phyloP scores from a whole-genome alignment of 106 monocot genomes.

The Dendrobium nobile region DNA sequence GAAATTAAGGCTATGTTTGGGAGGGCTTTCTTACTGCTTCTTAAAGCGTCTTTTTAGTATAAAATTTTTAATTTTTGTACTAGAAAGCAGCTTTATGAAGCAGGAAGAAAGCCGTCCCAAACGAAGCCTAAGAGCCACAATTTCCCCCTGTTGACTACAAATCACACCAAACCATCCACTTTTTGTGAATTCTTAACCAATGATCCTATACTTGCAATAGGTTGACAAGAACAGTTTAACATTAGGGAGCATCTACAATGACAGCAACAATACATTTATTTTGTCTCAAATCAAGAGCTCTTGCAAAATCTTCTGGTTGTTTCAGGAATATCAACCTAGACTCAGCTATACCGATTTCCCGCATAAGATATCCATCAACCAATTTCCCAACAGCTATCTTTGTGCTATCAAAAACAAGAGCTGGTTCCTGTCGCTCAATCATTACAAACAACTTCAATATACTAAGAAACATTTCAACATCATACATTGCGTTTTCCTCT shows the following conservation, averaged over 20 bases:
- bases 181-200: conserved; percentile 78
- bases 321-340: conserved; percentile 49
- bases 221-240: conserved; percentile 61
- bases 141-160: too few species aligned
- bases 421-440: conserved; percentile 14
- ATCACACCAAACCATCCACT: conserved; percentile 22
- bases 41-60: too few species aligned
- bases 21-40: too few species aligned
- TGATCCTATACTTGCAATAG: conserved; percentile 60
- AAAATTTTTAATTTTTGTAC: too few species aligned
- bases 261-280: conserved; percentile 58
- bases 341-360: conserved; percentile 49
- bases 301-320: conserved; percentile 57
- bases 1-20: too few species aligned
- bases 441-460: conserved; percentile 29
- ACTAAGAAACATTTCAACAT: conserved; percentile 15
- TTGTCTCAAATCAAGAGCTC: conserved; percentile 54
- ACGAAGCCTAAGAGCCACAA: too few species aligned
- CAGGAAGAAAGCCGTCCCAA: too few species aligned
- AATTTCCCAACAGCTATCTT: conserved; percentile 28
- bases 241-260: conserved; percentile 75
- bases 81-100: too few species aligned
- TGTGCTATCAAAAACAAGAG: conserved; percentile 7
- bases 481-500: conserved; percentile 14
- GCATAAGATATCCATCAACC: conserved; percentile 40